Percentiles rank a stretch among this genome's conserved stretches.
These are phyloP conservation scores for Aspergillus puulaauensis DNA, from an alignment of 2,329 filamentous ascomycete genomes.

Conservation along the genomic window DNA sequence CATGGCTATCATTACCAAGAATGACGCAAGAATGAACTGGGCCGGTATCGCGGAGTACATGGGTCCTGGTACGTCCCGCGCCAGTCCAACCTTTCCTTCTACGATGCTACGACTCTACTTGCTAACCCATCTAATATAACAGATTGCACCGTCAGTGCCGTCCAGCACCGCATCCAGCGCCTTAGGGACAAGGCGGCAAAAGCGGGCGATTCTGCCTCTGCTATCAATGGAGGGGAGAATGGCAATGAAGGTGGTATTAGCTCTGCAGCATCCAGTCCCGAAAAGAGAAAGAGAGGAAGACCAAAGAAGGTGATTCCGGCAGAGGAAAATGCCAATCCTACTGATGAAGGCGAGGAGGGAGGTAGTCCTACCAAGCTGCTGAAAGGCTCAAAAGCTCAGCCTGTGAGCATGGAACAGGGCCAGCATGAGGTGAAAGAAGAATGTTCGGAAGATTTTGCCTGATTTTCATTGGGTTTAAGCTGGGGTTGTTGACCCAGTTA, in stretches of 20 bases:
- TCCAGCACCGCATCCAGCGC: constrained; percentile 24
- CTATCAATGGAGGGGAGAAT: background rate
- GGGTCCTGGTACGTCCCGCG: constrained; percentile 20
- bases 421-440: background rate
- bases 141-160: constrained; percentile 24
- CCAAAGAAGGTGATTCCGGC: background rate
- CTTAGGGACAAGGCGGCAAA: constrained; percentile 18
- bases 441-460: background rate
- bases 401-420: background rate
- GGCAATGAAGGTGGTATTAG: background rate
- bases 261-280: background rate
- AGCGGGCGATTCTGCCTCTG: background rate
- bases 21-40: constrained; percentile 18
- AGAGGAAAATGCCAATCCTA: background rate
- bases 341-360: background rate
- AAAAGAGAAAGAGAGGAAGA: constrained; percentile 9
- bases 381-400: background rate
- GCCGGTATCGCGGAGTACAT: constrained; percentile 21
- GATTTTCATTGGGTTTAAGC: background rate
- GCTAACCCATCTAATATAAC: background rate
- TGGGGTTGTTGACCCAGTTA: background rate
- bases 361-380: background rate
- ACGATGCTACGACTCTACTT: background rate
- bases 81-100: too few species aligned
- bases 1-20: constrained; percentile 19